Evolutionary conservation across 2,329 filamentous ascomycete species (phyloP), one percentile per base, ranked within the genome.

Genomic region (Talaromyces funiculosus): DNA sequence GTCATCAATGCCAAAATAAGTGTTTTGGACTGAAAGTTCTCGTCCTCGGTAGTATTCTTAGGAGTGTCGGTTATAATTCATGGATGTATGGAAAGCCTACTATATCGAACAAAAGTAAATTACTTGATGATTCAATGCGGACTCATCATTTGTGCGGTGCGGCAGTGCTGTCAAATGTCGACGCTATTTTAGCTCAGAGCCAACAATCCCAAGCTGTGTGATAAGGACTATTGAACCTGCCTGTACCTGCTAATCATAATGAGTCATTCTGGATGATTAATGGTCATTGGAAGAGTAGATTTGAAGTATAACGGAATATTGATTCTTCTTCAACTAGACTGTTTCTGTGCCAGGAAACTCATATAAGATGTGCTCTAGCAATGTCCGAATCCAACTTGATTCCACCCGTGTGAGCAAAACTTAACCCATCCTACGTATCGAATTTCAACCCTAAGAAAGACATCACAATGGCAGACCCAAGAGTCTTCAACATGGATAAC

Each of bases 401-500:
- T 29, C 31, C 9, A 37, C n/a, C n/a, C 6, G 4, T 22, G 6
- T 3, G 9, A 49, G 29, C 29, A 5, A 33, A 16, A 29, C 16
- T n/a, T 43, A 24, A 9, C 40, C 40, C 18, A 12, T 20, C 18
- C 18, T 35, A 24, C 7, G 5, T 35, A n/a, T 47, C 42, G 26
- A 45, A 42, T 16, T 43, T 16, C 14, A n/a, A 29, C 24, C 20
- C 20, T 20, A 22, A n/a, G n/a, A n/a, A 4, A 38, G 7, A 51
- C 26, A 9, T 10, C 40, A 26, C 16, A 14, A 62, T 62, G 60
- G 33, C 35, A 24, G 60, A 67, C 38, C 63, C 60, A 20, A 63
- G 66, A 22, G 57, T 67, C 18, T 22, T 33, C 7, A 62, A 65
- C 10, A 59, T 67, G 56, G 62, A 64, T 20, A 1, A 4, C 4